Evolutionary conservation across 2,329 filamentous ascomycete species (phyloP).

Genomic region (Taxawa tesnikishii): DNA sequence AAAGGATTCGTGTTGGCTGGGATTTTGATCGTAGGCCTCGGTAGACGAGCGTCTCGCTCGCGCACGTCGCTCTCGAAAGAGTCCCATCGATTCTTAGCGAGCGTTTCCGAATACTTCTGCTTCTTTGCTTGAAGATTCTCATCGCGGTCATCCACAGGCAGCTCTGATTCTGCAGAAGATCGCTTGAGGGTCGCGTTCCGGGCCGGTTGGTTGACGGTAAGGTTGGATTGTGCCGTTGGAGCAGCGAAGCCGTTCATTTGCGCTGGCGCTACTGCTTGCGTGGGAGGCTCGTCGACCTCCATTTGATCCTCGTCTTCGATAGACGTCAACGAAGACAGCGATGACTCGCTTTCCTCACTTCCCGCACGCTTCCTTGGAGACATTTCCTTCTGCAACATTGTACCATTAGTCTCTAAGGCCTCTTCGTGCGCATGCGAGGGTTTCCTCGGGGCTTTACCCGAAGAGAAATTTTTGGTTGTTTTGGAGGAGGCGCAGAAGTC

Average conservation of each 20-base stretch:
- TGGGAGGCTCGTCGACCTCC: constrained; percentile 8
- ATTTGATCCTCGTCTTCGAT: constrained; percentile 15
- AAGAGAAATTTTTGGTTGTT: constrained; percentile 16
- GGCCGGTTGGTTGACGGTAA: not conserved
- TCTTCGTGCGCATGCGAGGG: not conserved
- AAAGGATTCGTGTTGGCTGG: constrained; percentile 1
- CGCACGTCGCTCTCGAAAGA: not conserved
- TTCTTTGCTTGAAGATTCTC: constrained; percentile 18
- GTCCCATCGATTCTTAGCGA: not conserved
- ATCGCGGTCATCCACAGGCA: constrained; percentile 15
- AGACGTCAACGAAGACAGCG: constrained; percentile 20
- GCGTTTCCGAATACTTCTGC: constrained; percentile 12
- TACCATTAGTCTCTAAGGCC: not conserved
- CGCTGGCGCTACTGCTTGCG: no score
- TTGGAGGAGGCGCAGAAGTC: constrained; percentile 10
- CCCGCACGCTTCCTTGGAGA: constrained; percentile 8
- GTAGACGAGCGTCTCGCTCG: not conserved
- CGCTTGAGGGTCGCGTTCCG: constrained; percentile 15
- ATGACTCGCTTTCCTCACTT: constrained; percentile 22
- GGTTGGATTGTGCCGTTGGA: no score
- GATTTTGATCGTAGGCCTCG: not conserved
- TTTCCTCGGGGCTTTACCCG: constrained; percentile 14
- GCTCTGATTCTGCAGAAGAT: constrained; percentile 21
- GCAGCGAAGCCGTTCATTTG: no score
- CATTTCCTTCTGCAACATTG: no score